Evolutionary conservation across 176 grass and related monocot genomes (phyloP), one percentile per base, ranked within the genome.

Genomic region (Triticum urartu): DNA sequence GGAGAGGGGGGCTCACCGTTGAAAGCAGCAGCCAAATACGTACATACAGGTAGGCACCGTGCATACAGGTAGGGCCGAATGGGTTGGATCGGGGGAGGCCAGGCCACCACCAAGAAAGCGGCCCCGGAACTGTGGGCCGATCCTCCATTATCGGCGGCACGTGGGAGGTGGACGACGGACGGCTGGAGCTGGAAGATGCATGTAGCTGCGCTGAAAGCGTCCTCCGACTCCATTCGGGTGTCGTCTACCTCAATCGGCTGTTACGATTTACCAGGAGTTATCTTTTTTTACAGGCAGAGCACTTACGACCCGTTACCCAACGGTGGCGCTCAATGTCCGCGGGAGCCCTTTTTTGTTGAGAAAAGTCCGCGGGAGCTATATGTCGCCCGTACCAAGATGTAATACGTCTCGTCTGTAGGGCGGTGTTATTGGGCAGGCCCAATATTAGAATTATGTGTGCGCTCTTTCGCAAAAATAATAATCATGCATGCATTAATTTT

Each of bases 61-160:
- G 39, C 75, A 52, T 79, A 72, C 52, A 72, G 65, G 75, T 42
- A 59, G 33, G 54, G 61, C 86, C 24, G 24, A 65, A 61, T 28
- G 80, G 11, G 65, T 21, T 40, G 33, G 82, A 75, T 13, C 38
- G 50, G 14, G 34, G 33, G 68, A 72, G n/a, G 33, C 43, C 43
- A 79, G 52, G 77, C 15, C 84, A 80, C 64, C 50, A 33, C 5
- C 64, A 42, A 11, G 45, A 13, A 26, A 32, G 33, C 58, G 22
- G 77, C 75, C 10, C 20, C 33, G 25, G 48, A 25, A 7, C 9
- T 18, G 73, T 30, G 77, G 67, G 6, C 39, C 67, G n/a, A 58
- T 28, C 3, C 39, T 50, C 40, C 69, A 67, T 81, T 82, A 87
- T 54, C 79, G 28, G 21, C 30, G 54, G 43, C 42, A 35, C 32